Percentiles rank a stretch among this genome's conserved stretches.
Conservation (phyloP, 768 basidiomycete genomes). For the Infundibulicybe gibba region DNA sequence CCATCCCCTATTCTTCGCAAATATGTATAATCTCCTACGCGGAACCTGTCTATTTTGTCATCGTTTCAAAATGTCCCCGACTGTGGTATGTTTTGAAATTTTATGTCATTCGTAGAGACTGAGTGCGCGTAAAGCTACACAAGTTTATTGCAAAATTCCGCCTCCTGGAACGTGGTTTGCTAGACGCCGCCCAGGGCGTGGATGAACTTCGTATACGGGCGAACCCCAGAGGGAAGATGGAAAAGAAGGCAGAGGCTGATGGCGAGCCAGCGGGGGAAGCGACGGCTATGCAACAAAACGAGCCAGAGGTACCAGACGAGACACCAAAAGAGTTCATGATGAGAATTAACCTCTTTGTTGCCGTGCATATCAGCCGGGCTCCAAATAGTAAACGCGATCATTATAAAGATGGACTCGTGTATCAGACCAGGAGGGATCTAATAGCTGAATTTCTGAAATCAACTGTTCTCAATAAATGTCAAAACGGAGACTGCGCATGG, state of each 20-base stretch:
- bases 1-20: constrained; percentile 93
- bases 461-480: constrained; percentile 69
- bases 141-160: constrained; percentile 86
- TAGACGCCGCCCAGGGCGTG: constrained; percentile 75
- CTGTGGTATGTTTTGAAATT: constrained; percentile 45
- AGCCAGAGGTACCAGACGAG: constrained; percentile 46
- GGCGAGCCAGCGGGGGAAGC: constrained; percentile 33
- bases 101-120: background rate
- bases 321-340: constrained; percentile 55
- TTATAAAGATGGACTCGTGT: constrained; percentile 88
- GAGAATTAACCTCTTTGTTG: constrained; percentile 65
- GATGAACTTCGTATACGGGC: constrained; percentile 59
- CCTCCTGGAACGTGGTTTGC: constrained; percentile 84
- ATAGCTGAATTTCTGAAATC: constrained; percentile 79
- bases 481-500: constrained; percentile 75
- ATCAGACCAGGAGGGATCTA: constrained; percentile 78
- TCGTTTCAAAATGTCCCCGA: constrained; percentile 75
- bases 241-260: constrained; percentile 30
- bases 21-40: constrained; percentile 84
- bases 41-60: constrained; percentile 95
- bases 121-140: constrained; percentile 47
- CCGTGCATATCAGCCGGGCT: constrained; percentile 43
- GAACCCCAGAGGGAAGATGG: constrained; percentile 16
- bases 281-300: constrained; percentile 28
- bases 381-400: constrained; percentile 66